Conservation (phyloP, 139 green algal species). For the Picochlorum sp. region DNA sequence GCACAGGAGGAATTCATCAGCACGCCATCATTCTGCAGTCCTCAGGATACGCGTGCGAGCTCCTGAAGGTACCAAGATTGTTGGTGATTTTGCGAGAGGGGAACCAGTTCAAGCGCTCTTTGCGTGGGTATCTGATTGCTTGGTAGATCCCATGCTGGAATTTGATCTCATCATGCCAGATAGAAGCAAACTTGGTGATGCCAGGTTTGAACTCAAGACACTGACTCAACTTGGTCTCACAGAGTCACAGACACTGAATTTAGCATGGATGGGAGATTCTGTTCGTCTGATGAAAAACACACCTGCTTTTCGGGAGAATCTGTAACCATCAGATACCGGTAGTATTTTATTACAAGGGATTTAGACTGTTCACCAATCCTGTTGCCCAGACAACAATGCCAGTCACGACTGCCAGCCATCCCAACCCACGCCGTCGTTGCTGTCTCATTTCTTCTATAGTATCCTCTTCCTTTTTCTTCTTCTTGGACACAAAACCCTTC, state of each 20-base stretch:
- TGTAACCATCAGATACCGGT: constrained; percentile 6
- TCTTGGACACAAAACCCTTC: not conserved
- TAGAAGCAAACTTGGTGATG: constrained; percentile 13
- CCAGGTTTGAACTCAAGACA: constrained; percentile 10
- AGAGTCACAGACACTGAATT: constrained; percentile 44
- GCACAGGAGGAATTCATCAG: not conserved
- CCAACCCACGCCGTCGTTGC: constrained; percentile 30
- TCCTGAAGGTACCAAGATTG: constrained; percentile 58
- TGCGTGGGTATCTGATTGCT: constrained; percentile 53
- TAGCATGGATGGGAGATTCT: constrained; percentile 29
- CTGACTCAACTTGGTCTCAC: constrained; percentile 35
- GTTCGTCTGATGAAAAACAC: constrained; percentile 6
- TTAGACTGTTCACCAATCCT: constrained; percentile 26
- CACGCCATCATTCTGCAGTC: constrained; percentile 1
- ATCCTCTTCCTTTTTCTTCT: not conserved
- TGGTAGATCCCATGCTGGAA: constrained; percentile 35
- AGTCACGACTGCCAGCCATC: constrained; percentile 30
- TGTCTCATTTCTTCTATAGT: not conserved
- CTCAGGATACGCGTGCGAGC: constrained; percentile 44
- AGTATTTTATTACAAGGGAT: not conserved
- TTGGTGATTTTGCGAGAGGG: constrained; percentile 50
- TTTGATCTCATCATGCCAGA: constrained; percentile 60
- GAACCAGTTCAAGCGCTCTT: constrained; percentile 51
- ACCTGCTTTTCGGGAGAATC: constrained; percentile 21
- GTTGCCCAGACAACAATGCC: constrained; percentile 24